Evolutionary conservation across 129 eudicot species (phyloP), one percentile per base, ranked within the genome.

Genomic region (Heracleum sosnowskyi): DNA sequence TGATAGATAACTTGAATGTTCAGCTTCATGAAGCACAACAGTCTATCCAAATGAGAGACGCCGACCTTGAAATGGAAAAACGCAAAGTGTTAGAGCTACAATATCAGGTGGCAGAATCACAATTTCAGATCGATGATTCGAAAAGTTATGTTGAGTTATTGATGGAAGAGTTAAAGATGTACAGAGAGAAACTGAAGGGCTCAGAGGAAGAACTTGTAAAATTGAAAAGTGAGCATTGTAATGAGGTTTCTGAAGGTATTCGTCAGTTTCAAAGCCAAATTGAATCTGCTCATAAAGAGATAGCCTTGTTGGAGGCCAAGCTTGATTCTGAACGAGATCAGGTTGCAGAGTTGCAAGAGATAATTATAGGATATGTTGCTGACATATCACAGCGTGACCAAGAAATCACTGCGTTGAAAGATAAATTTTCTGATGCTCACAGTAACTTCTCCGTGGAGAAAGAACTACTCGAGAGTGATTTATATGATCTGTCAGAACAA

Each of bases 51-150:
- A 28, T 80, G 82, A 76, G 78, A 26, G 82, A 84, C 24, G 47
- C 34, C 53, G 39, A 84, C 55, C 79, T 86, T 80, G 90, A 86
- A 71, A 46, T 47, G 70, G 93, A 93, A 80, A 90, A 79, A 81
- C 75, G 33, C 6, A 90, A 78, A 66, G 87, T 84, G 74, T 34
- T 64, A 45, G 81, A 82, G 81, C 90, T 92, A 22, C 91, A 85
- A 73, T 81, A 69, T 71, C 84, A 86, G 79, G 87, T 90, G 57
- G 85, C 78, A 55, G 86, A 74, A 41, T 83, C 88, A 44, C 86
- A 87, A 76, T 68, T 73, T 63, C 70, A 75, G 73, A 78, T 87
- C 69, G 68, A 41, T 22, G 84, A 84, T 47, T 86, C 81, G 37
- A 76, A 82, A 68, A 33, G 22, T 70, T 77, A 82, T 78, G 71